These are phyloP conservation scores for Pythium periplocum DNA, from an alignment of 352 stramenopile genomes.

Conservation along the genomic window DNA sequence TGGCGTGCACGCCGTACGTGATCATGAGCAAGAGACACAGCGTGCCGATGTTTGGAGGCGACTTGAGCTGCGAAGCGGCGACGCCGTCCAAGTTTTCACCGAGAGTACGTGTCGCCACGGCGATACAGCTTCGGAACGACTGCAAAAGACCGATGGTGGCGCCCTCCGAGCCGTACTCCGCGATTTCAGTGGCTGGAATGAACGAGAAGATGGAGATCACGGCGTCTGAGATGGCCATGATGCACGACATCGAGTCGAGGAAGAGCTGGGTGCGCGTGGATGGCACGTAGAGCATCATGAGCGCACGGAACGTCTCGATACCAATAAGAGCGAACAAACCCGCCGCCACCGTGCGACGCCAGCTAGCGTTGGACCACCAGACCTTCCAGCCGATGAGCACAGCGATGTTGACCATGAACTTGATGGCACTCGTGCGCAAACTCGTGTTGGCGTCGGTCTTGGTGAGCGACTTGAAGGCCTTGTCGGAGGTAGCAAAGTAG, in stretches of 20 bases:
- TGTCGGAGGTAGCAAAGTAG: constrained; percentile 46
- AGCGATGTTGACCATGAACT: constrained; percentile 39
- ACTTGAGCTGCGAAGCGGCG: constrained; percentile 13
- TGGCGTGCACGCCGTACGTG: constrained; percentile 43
- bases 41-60: constrained; percentile 7
- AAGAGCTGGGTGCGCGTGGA: constrained; percentile 25
- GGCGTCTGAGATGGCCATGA: constrained; percentile 50
- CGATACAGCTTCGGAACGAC: constrained; percentile 54
- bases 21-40: constrained; percentile 41
- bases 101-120: constrained; percentile 47
- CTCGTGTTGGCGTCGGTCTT: constrained; percentile 33
- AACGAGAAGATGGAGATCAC: constrained; percentile 71
- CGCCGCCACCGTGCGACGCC: constrained; percentile 22
- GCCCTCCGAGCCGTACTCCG: constrained; percentile 63
- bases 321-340: constrained; percentile 35
- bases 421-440: constrained; percentile 38
- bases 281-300: constrained; percentile 57
- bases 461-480: constrained; percentile 28
- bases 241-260: constrained; percentile 42
- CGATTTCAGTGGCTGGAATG: constrained; percentile 59
- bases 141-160: constrained; percentile 59
- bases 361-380: constrained; percentile 34
- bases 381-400: constrained; percentile 52
- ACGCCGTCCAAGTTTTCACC: constrained; percentile 34
- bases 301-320: constrained; percentile 44